A percentile compares a stretch with the other conserved stretches of the same genome.
Conservation (phyloP, 768 basidiomycete genomes). For the Suillus subluteus region DNA sequence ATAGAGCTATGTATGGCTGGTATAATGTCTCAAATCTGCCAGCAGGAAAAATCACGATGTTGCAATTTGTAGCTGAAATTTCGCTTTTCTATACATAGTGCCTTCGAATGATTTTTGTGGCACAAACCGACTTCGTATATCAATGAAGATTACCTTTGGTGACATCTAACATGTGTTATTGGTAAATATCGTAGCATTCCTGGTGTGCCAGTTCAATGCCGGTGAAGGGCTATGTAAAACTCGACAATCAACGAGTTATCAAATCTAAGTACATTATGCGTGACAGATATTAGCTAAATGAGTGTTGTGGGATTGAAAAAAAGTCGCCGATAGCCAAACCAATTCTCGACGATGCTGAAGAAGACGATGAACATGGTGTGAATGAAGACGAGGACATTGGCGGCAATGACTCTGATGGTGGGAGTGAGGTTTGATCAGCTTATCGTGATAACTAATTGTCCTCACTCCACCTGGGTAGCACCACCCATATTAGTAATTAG, state of each 20-base stretch:
- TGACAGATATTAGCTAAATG: not conserved
- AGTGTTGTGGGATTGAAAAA: too few species aligned
- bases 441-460: too few species aligned
- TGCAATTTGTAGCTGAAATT: not conserved
- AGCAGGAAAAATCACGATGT: not conserved
- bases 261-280: not conserved
- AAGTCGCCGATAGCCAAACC: too few species aligned
- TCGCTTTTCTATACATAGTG: not conserved
- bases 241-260: slow-evolving; percentile 1
- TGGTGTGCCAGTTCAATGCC: too few species aligned
- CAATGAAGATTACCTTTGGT: not conserved
- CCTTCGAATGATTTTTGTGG: not conserved
- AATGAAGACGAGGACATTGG: too few species aligned
- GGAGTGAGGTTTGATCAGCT: too few species aligned
- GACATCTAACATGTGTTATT: not conserved
- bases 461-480: too few species aligned
- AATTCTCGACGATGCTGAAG: too few species aligned
- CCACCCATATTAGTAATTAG: too few species aligned
- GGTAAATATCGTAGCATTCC: not conserved
- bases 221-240: not conserved
- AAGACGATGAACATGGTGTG: too few species aligned
- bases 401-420: too few species aligned
- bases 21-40: not conserved
- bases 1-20: not conserved
- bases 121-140: not conserved